A percentile compares a stretch with the other conserved stretches of the same genome.
Evolutionary conservation across 1,284 basidiomycete genomes (phyloP).

Genomic region (Abortiporus biennis): DNA sequence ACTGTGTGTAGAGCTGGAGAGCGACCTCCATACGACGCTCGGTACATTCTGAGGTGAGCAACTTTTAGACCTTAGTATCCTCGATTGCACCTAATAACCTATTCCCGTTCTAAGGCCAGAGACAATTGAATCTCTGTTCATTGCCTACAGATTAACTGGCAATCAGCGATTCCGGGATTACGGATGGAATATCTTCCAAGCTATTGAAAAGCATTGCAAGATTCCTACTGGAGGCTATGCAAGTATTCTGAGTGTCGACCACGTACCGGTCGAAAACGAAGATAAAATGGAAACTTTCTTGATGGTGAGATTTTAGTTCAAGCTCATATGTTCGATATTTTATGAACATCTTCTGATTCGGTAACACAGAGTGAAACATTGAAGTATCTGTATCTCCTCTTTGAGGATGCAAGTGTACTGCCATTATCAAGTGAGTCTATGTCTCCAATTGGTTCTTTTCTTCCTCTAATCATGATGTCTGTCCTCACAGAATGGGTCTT

Average conservation of each 20-base stretch:
- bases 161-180: slow-evolving; percentile 76
- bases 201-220: slow-evolving; percentile 81
- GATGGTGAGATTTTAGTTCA: slow-evolving; percentile 40
- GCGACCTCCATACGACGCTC: slow-evolving; percentile 67
- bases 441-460: background rate
- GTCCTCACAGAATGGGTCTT: slow-evolving; percentile 75
- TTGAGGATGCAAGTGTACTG: slow-evolving; percentile 68
- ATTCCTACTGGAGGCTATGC: slow-evolving; percentile 80
- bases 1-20: slow-evolving; percentile 37
- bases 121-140: slow-evolving; percentile 90
- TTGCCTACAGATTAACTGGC: slow-evolving; percentile 84
- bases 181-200: slow-evolving; percentile 89
- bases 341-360: background rate
- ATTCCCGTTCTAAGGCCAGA: slow-evolving; percentile 64
- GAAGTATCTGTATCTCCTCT: slow-evolving; percentile 92
- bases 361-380: slow-evolving; percentile 75
- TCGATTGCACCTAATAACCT: too few relatives aligned
- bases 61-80: slow-evolving; percentile 4
- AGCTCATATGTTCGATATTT: background rate
- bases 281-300: slow-evolving; percentile 98
- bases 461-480: background rate
- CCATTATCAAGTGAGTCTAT: slow-evolving; percentile 65
- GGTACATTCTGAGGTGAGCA: slow-evolving; percentile 79
- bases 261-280: slow-evolving; percentile 57
- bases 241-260: slow-evolving; percentile 80